Percentiles rank a stretch among this genome's conserved stretches.
Conservation (phyloP, 345 rosid genomes). For the Citrus australasica region DNA sequence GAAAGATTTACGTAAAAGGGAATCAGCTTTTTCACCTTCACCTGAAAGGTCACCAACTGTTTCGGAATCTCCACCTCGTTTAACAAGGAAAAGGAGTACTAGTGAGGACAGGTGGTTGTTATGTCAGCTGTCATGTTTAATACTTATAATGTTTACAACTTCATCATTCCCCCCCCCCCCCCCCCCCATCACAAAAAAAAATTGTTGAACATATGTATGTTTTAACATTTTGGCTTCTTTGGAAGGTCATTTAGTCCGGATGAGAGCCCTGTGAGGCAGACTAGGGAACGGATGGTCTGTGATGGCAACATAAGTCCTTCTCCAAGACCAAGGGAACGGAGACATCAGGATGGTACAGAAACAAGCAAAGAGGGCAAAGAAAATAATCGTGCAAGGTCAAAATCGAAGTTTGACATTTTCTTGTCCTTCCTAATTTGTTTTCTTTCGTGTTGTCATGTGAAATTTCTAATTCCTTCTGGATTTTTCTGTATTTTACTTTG, state of each 20-base stretch:
- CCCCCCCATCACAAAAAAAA: too few relatives aligned
- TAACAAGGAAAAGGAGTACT: conserved; percentile 17
- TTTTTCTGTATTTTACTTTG: conserved; percentile 3
- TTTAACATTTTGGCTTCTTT: not conserved
- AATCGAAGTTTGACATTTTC: not conserved
- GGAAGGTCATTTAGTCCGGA: conserved; percentile 18
- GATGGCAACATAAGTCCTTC: conserved; percentile 32
- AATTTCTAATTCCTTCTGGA: not conserved
- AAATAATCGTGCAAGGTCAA: conserved; percentile 30
- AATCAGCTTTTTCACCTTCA: conserved; percentile 24
- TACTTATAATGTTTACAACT: not conserved
- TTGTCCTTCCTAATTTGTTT: not conserved
- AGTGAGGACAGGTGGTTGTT: conserved; percentile 36
- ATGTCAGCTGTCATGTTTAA: not conserved
- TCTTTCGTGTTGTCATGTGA: not conserved
- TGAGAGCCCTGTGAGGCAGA: conserved; percentile 27
- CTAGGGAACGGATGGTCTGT: conserved; percentile 7
- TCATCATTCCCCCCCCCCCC: not conserved
- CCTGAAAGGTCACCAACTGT: conserved; percentile 24
- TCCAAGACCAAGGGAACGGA: conserved; percentile 27
- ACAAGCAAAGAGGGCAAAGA: conserved; percentile 28
- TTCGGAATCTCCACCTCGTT: conserved; percentile 19
- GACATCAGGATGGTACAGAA: conserved; percentile 26
- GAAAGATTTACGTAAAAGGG: conserved; percentile 16
- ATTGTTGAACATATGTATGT: not conserved